Percentiles rank a stretch among this genome's conserved stretches.
These are phyloP conservation scores for Avena eriantha DNA, from an alignment of 176 grass and related monocot genomes.

Conservation along the genomic window DNA sequence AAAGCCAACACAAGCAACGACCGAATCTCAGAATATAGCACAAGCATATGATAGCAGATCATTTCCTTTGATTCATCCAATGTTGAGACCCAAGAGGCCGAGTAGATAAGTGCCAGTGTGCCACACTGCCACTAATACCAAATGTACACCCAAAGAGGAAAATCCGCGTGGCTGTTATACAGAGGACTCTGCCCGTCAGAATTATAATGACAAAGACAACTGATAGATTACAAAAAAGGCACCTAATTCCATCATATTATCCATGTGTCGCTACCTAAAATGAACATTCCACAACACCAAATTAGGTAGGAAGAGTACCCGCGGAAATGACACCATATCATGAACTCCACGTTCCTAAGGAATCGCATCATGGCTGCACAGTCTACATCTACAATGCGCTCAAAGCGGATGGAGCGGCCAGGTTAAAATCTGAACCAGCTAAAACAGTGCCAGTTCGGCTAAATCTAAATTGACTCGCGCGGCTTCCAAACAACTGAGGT, in stretches of 20 bases:
- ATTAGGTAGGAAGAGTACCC: neutral
- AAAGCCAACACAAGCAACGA: neutral
- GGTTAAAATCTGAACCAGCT: neutral
- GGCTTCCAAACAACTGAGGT: neutral
- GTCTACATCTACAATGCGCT: neutral
- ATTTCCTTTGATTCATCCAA: neutral
- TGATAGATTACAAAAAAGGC: neutral
- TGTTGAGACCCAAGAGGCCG: neutral
- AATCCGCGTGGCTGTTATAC: conserved; percentile 12
- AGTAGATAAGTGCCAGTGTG: no score
- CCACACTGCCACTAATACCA: neutral
- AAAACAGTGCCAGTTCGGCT: neutral
- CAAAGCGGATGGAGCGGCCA: neutral
- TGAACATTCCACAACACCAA: neutral
- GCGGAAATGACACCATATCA: neutral
- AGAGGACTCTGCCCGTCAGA: neutral
- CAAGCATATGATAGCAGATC: neutral
- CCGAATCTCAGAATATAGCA: neutral
- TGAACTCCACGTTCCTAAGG: neutral
- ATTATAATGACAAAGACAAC: neutral
- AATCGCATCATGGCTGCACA: neutral
- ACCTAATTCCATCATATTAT: neutral
- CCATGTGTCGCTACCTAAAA: neutral
- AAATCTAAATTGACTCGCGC: neutral
- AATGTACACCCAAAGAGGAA: neutral